A percentile compares a stretch with the other conserved stretches of the same genome.
These are phyloP conservation scores for Yamadazyma membranifaciens DNA, from an alignment of 1,139 yeast species.

Conservation along the genomic window DNA sequence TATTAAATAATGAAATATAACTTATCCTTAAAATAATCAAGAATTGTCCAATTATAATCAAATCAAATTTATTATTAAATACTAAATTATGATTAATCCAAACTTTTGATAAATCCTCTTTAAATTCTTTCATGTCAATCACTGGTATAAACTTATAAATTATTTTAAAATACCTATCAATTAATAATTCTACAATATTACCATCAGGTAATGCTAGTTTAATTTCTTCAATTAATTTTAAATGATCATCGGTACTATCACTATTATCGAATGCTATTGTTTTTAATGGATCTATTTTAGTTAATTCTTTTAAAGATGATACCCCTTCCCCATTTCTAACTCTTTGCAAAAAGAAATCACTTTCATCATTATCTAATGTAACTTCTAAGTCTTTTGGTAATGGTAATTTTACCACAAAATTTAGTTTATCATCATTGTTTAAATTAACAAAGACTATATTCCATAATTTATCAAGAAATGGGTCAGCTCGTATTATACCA, in stretches of 20 bases:
- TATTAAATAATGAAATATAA: conserved; percentile 12
- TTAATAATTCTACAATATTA: conserved; percentile 38
- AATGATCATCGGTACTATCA: not conserved
- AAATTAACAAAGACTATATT: not conserved
- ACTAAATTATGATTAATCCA: conserved; percentile 1
- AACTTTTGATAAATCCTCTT: conserved; percentile 4
- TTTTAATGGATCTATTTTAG: not conserved
- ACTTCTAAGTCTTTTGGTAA: not conserved
- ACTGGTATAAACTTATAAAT: conserved; percentile 49
- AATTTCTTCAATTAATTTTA: conserved; percentile 16
- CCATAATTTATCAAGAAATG: conserved; percentile 18
- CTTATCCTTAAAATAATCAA: conserved; percentile 25
- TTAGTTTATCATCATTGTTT: conserved; percentile 1
- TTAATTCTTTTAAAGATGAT: not conserved
- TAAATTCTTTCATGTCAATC: conserved; percentile 33
- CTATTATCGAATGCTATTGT: not conserved
- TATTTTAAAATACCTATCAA: conserved; percentile 43
- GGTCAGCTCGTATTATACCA: conserved; percentile 28
- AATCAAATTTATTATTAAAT: conserved; percentile 28
- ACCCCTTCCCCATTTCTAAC: not conserved
- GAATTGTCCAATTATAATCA: conserved; percentile 27
- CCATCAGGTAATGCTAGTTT: conserved; percentile 38
- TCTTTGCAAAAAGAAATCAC: not conserved
- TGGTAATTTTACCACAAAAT: conserved; percentile 1
- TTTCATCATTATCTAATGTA: not conserved